phyloP scores from a whole-genome alignment of 306 rosid genomes.

The Cicer pinnatifidum region DNA sequence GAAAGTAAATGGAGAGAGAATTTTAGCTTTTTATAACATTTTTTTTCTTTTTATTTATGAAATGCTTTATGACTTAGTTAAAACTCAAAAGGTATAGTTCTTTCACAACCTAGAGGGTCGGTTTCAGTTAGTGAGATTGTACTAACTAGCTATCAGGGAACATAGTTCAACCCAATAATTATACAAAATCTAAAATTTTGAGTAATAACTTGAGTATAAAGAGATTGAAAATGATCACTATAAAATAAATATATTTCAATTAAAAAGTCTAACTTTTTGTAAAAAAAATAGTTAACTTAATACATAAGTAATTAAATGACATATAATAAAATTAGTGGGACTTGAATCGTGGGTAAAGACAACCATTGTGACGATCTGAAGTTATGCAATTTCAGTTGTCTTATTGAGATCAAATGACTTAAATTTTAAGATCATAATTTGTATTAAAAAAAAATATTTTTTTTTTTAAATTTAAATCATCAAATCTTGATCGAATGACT shows the following conservation, averaged over 20 bases:
- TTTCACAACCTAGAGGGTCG: constrained; percentile 41
- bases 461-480: no score
- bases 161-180: constrained; percentile 36
- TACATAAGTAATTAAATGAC: constrained; percentile 14
- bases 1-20: no score
- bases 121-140: constrained; percentile 48
- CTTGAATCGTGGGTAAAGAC: no score
- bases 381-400: no score
- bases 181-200: constrained; percentile 23
- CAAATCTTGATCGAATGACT: no score
- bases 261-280: constrained; percentile 36
- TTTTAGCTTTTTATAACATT: no score
- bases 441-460: no score
- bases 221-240: constrained; percentile 49
- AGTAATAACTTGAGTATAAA: constrained; percentile 26
- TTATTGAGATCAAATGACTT: no score
- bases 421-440: no score
- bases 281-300: constrained; percentile 36
- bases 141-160: constrained; percentile 26
- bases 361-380: no score
- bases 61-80: constrained; percentile 38
- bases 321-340: neutral
- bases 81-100: constrained; percentile 36
- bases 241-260: constrained; percentile 14
- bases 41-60: no score